These are phyloP conservation scores for Avicennia marina DNA, from an alignment of 257 asterid genomes.

Conservation along the genomic window DNA sequence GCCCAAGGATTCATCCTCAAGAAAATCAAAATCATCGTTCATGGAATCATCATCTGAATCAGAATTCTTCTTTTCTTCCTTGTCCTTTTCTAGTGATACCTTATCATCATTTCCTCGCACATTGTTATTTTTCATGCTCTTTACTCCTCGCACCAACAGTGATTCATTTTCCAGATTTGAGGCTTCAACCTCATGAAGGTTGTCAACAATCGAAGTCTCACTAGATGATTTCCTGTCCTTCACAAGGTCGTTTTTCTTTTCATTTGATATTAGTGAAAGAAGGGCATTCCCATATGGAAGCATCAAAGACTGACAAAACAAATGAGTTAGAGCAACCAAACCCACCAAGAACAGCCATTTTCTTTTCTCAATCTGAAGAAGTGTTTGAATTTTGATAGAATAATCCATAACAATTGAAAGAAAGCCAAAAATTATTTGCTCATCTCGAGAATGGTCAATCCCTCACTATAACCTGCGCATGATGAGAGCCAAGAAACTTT, in stretches of 20 bases:
- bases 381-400: conserved; percentile 28
- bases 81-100: conserved; percentile 15
- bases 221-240: conserved; percentile 19
- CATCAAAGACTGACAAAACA: conserved; percentile 71
- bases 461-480: conserved; percentile 13
- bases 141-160: conserved; percentile 24
- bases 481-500: conserved; percentile 1
- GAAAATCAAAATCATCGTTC: conserved; percentile 53
- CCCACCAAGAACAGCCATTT: conserved; percentile 71
- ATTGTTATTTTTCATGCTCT: conserved; percentile 12
- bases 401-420: conserved; percentile 33
- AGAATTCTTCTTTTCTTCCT: conserved; percentile 17
- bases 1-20: conserved; percentile 58
- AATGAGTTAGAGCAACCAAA: conserved; percentile 65
- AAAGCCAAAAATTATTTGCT: conserved; percentile 4
- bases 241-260: conserved; percentile 6
- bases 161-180: conserved; percentile 27
- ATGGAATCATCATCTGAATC: conserved; percentile 25
- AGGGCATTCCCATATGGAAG: conserved; percentile 74
- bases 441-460: conserved; percentile 12
- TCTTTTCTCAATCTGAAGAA: conserved; percentile 53
- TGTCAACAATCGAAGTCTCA: conserved; percentile 18
- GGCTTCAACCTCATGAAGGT: conserved; percentile 6
- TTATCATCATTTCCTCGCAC: conserved; percentile 13
- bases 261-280: conserved; percentile 42